Conservation (phyloP, 192 early-diverging fungal genomes). For the Funneliformis mosseae region DNA sequence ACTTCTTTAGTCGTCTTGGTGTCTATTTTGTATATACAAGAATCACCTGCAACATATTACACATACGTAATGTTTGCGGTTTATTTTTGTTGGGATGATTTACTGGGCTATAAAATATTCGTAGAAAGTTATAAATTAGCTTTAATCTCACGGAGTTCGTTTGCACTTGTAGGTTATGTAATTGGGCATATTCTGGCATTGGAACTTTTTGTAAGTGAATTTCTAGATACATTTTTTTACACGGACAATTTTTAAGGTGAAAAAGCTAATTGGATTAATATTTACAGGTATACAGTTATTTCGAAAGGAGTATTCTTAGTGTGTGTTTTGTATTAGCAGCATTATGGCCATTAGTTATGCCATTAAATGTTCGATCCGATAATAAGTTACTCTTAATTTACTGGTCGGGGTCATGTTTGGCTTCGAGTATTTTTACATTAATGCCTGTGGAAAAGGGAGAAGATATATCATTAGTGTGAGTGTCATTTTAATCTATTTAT, state of each 20-base stretch:
- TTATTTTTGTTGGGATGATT: constrained; percentile 78
- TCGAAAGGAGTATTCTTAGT: constrained; percentile 70
- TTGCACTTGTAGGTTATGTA: constrained; percentile 42
- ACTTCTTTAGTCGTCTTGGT: constrained; percentile 50
- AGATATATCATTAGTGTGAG: constrained; percentile 68
- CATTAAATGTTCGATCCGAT: constrained; percentile 48
- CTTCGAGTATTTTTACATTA: constrained; percentile 83
- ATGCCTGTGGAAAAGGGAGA: constrained; percentile 88
- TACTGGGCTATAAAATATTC: constrained; percentile 44
- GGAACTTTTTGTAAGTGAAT: constrained; percentile 73
- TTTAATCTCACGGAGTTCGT: constrained; percentile 32
- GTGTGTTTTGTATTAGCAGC: constrained; percentile 66
- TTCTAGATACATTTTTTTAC: not conserved
- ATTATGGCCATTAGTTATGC: constrained; percentile 67
- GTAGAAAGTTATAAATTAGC: constrained; percentile 32
- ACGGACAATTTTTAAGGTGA: not conserved
- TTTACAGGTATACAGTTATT: constrained; percentile 81
- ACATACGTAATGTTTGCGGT: constrained; percentile 84
- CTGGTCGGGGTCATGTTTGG: constrained; percentile 71
- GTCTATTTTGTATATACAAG: constrained; percentile 69
- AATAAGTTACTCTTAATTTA: constrained; percentile 51
- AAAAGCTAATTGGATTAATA: not conserved
- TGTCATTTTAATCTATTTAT: not conserved
- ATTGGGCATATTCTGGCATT: constrained; percentile 65
- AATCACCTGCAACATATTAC: constrained; percentile 86